Conservation (phyloP, 768 basidiomycete genomes). For the Mycena pura region DNA sequence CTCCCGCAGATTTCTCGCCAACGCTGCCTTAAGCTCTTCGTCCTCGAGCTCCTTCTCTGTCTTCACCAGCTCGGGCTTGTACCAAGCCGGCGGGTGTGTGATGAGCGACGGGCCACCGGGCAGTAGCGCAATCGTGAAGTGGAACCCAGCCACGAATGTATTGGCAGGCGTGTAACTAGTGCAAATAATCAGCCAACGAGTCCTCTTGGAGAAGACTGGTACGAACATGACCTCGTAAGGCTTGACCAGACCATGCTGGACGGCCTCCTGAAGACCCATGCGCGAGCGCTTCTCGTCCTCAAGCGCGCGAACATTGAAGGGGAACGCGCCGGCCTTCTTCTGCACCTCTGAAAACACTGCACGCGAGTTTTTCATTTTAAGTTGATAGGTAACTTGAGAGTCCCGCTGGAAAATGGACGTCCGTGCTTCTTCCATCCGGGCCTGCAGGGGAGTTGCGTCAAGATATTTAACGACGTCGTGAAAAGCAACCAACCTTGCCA, state of each 20-base stretch:
- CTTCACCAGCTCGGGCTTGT: slow-evolving; percentile 90
- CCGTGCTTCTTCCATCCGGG: slow-evolving; percentile 85
- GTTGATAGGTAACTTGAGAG: slow-evolving; percentile 85
- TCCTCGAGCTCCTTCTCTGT: slow-evolving; percentile 90
- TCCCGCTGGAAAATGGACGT: slow-evolving; percentile 95
- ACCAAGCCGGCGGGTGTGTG: slow-evolving; percentile 91
- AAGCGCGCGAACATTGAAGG: slow-evolving; percentile 92
- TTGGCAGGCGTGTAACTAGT: slow-evolving; percentile 78
- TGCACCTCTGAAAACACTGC: slow-evolving; percentile 97
- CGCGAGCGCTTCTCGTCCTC: slow-evolving; percentile 97
- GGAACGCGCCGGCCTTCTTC: slow-evolving; percentile 98
- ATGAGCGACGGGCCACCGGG: slow-evolving; percentile 88
- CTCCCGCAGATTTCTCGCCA: slow-evolving; percentile 84
- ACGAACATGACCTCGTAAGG: slow-evolving; percentile 94
- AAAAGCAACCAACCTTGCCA: slow-evolving; percentile 73
- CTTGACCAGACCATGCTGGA: slow-evolving; percentile 91
- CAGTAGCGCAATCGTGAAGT: slow-evolving; percentile 94
- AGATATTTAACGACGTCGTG: background rate
- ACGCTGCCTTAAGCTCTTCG: slow-evolving; percentile 79
- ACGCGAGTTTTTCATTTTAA: slow-evolving; percentile 98
- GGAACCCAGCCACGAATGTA: slow-evolving; percentile 93
- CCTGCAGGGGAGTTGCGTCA: too few relatives aligned
- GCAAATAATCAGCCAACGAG: background rate
- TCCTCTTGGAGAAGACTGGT: background rate
- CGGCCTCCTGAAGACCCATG: slow-evolving; percentile 95